Evolutionary conservation across 2,329 filamentous ascomycete species (phyloP).

Genomic region (Penicillium paneum): DNA sequence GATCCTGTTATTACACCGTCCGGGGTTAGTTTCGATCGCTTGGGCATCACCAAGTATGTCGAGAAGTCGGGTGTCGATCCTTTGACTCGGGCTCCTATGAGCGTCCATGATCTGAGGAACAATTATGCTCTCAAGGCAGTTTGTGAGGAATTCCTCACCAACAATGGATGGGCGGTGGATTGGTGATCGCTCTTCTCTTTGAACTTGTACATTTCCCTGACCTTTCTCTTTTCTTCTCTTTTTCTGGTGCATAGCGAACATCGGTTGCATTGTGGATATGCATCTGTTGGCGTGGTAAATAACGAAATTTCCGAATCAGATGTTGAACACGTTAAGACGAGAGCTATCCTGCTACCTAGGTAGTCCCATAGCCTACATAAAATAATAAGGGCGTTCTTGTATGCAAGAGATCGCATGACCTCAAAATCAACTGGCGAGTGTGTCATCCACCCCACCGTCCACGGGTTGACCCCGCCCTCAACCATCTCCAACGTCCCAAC

Average conservation of each 20-base stretch:
- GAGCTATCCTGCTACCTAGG: not conserved
- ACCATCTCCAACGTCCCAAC: constrained; percentile 12
- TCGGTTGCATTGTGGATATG: not conserved
- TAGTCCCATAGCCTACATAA: not conserved
- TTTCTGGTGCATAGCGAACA: constrained; percentile 17
- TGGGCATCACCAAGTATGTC: constrained; percentile 81
- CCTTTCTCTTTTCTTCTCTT: not conserved
- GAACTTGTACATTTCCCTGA: not conserved
- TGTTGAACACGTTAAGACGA: not conserved
- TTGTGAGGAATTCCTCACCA: constrained; percentile 77
- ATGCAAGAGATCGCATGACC: not conserved
- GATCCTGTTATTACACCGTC: constrained; percentile 60
- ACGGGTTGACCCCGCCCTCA: constrained; percentile 2
- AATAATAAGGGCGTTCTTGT: not conserved
- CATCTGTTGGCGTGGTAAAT: not conserved
- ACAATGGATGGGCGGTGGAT: constrained; percentile 91
- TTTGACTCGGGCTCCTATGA: constrained; percentile 72
- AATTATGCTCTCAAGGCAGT: constrained; percentile 80
- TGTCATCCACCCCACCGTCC: constrained; percentile 11
- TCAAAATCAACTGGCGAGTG: constrained; percentile 14
- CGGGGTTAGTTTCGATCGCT: constrained; percentile 85
- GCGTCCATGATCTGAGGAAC: constrained; percentile 66
- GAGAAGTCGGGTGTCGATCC: constrained; percentile 74
- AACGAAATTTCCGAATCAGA: not conserved
- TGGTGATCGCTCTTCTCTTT: constrained; percentile 55